These are phyloP conservation scores for Ceratocystis papillata DNA, from an alignment of 2,329 filamentous ascomycete genomes.

Conservation along the genomic window DNA sequence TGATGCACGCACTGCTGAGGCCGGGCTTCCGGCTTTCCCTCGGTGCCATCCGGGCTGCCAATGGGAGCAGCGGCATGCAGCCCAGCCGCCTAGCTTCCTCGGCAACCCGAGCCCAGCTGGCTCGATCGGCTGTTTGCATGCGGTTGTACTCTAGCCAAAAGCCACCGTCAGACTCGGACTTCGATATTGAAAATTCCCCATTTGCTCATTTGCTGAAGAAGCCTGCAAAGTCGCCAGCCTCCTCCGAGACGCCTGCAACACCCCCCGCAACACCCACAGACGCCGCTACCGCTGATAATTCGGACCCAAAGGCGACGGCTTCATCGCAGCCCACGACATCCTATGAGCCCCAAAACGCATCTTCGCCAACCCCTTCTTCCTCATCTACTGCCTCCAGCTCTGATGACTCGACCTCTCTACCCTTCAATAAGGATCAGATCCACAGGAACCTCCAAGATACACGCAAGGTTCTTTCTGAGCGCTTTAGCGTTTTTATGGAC, in stretches of 20 bases:
- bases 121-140: not conserved
- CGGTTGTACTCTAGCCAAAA: conserved; percentile 20
- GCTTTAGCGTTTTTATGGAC: conserved; percentile 70
- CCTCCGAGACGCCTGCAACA: conserved; percentile 4
- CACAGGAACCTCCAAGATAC: conserved; percentile 31
- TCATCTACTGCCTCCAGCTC: conserved; percentile 22
- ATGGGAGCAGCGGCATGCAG: conserved; percentile 10
- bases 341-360: conserved; percentile 8
- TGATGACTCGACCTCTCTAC: conserved; percentile 28
- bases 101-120: not conserved
- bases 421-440: conserved; percentile 31
- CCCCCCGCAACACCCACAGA: not conserved
- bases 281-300: conserved; percentile 19
- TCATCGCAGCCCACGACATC: conserved; percentile 18
- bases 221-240: not conserved
- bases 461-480: conserved; percentile 29
- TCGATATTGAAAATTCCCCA: conserved; percentile 20
- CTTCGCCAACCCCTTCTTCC: not conserved
- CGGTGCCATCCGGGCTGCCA: conserved; percentile 18
- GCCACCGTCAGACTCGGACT: conserved; percentile 16
- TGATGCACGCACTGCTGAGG: conserved; percentile 22
- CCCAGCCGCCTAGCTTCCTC: not conserved
- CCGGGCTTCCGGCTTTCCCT: conserved; percentile 21
- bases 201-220: conserved; percentile 24
- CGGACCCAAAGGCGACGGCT: conserved; percentile 23